Evolutionary conservation across 2,329 filamentous ascomycete genomes (phyloP), one percentile per base, ranked within the genome.

Genomic region (Massarina eburnea): DNA sequence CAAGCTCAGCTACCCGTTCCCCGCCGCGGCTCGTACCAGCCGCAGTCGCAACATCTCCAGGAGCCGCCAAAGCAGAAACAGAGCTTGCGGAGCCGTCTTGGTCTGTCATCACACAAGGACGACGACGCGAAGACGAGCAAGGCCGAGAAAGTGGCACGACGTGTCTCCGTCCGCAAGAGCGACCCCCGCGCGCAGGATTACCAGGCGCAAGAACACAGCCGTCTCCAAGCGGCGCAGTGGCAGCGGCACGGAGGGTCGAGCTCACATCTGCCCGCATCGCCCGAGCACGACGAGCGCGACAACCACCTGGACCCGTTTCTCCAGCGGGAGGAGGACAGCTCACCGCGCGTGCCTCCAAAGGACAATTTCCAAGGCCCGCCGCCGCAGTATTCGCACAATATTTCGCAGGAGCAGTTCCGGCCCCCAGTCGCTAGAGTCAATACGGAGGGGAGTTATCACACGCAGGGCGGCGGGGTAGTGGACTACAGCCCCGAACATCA

Each of bases 381-480:
- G 39, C 55, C 54, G 46, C 59, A 62, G 17, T 64, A 60, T 46
- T 59, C 44, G 42, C 56, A 52, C 18, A 64, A 60, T 40, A 51
- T 63, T 26, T 62, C 62, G 24, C 64, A 65, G 51, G 61, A 63
- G 33, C 58, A 62, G 48, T 65, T 62, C 58, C 67, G 65, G 58
- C 62, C 61, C 60, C 64, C 62, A 63, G 62, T 70, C 54, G 64
- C 64, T 54, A 65, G 62, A 46, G 67, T 70, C 41, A 66, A 64
- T 63, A 69, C 67, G 34, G 64, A 69, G 56, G 63, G 64, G 40
- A 70, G 65, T 59, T 67, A 68, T 51, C 61, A 62, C 47, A 57
- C 64, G 40, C 64, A 67, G 52, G 63, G 66, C 59, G 63, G 66
- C 60, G 66, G 67, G 63, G 67, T 66, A 64, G n/a, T n/a, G n/a